These are phyloP conservation scores for Sungouiella thailandica DNA, from an alignment of 805 yeast genomes.

Conservation along the genomic window DNA sequence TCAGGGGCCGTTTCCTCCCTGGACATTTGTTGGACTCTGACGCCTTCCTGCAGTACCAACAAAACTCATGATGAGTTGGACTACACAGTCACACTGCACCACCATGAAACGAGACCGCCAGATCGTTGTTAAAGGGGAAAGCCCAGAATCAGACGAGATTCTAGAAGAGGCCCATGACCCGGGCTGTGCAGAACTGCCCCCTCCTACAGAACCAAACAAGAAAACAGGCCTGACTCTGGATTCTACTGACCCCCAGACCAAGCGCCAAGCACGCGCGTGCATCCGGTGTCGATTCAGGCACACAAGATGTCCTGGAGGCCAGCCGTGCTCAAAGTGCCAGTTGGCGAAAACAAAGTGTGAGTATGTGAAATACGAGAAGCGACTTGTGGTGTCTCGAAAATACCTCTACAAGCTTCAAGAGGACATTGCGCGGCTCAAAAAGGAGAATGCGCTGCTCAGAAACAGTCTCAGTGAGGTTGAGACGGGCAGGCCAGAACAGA, in stretches of 20 bases:
- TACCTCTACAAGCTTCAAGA: constrained; percentile 64
- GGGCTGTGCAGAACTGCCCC: too few relatives aligned
- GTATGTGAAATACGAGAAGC: constrained; percentile 66
- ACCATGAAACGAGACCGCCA: too few relatives aligned
- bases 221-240: too few relatives aligned
- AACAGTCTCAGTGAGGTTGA: constrained; percentile 33
- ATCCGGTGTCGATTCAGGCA: constrained; percentile 67
- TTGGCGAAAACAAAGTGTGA: constrained; percentile 57
- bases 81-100: too few relatives aligned
- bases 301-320: constrained; percentile 73
- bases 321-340: constrained; percentile 63
- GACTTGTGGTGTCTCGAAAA: constrained; percentile 67
- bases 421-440: constrained; percentile 59
- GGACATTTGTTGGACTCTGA: too few relatives aligned
- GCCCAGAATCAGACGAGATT: too few relatives aligned
- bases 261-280: constrained; percentile 45
- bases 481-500: constrained; percentile 3
- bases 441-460: constrained; percentile 57
- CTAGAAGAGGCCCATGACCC: too few relatives aligned
- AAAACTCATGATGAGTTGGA: too few relatives aligned
- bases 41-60: too few relatives aligned
- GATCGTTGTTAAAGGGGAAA: too few relatives aligned
- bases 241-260: constrained; percentile 5
- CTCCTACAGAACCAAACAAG: too few relatives aligned
- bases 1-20: too few relatives aligned